Base-by-base conservation (phyloP, 257 asterid species). In the Orobanche coerulescens region DNA sequence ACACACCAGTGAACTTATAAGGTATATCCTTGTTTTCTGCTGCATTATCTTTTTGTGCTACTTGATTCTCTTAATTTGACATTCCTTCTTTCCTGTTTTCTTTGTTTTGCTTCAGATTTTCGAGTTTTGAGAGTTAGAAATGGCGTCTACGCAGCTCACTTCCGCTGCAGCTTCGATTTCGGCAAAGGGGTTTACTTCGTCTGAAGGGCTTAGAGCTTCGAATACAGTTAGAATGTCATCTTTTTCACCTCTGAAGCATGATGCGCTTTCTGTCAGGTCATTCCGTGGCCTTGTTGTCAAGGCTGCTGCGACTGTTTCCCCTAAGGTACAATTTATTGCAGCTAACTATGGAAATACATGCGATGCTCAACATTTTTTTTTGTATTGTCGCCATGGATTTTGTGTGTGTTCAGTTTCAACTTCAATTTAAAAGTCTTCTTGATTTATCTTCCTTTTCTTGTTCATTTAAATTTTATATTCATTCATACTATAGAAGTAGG, bases 261-360 rank as follows among this genome's bases (percentile, higher is more conserved):
- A 70, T 61, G 73, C 46, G 4, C 58, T 69, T 24, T 37, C 79
- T 0, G 61, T n/a, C 26, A 70, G 71, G 67, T 59, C 82, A 0
- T 76, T 81, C 74, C 76, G 79, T 1, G 71, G 79, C 34, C 85
- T 88, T 62, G 79, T 78, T 37, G 87, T 88, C 33, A 88, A 78
- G 75, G 85, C 94, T 58, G 86, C 96, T 33, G 74, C 94, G 0
- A 71, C 79, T 39, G 90, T 85, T 56, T 81, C 96, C 13, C 94
- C 96, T 23, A 88, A 88, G 94, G 95, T 87, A 60, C 6, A 40
- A 23, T 63, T 25, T 16, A 3, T 13, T 16, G 4, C 23, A 1
- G 51, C 14, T 19, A 15, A 47, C 2, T 47, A 16, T 7, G n/a
- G 0, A 42, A 42, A 12, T 18, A 5, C 1, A 44, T 44, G 23